Evolutionary conservation across 768 basidiomycete genomes (phyloP), one percentile per base, ranked within the genome.

Genomic region (Fistulinella prunicolor): DNA sequence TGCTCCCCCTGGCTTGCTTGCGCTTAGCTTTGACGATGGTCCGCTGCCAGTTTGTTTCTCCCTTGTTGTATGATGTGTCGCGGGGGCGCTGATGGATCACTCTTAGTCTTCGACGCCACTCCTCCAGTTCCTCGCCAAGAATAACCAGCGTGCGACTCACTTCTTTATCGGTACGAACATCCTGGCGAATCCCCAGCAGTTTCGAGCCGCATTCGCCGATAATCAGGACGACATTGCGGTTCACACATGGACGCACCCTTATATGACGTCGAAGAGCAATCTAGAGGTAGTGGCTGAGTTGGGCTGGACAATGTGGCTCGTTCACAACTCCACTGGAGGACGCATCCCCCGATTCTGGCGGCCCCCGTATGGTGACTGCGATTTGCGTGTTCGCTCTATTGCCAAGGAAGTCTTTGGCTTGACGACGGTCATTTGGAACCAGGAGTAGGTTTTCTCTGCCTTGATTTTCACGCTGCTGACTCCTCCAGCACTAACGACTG

Each of bases 101-200:
- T 16, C 6, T 21, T 46, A 79, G 77, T 49, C 68, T 9, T 76
- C 77, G 14, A 57, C 60, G 1, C 51, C 51, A 10, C 77, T 95
- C 17, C 79, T 88, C 59, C 58, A 77, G 7, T 94, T 91, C 64
- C 72, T 95, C 41, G 54, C 73, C 49, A 45, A 71, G n/a, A 76
- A 94, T 48, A 80, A 84, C 50, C 65, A 81, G 47, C 76, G 66
- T n/a, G 83, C 82, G 3, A 94, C 93, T 5, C 91, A 94, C 63
- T 95, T 94, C 66, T 80, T 93, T 74, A 94, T 96, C 54, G 94
- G 94, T 16, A 62, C 76, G 28, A 87, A 92, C 61, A 86, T 94
- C 49, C 57, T 87, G 22, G 42, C 61, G 35, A 71, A 86, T 60
- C 78, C 82, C 4, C 61, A 72, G 9, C 57, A 73, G 38, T 90